Base-by-base conservation (phyloP, 2,329 filamentous ascomycete genomes). In the Macroventuria anomochaeta region DNA sequence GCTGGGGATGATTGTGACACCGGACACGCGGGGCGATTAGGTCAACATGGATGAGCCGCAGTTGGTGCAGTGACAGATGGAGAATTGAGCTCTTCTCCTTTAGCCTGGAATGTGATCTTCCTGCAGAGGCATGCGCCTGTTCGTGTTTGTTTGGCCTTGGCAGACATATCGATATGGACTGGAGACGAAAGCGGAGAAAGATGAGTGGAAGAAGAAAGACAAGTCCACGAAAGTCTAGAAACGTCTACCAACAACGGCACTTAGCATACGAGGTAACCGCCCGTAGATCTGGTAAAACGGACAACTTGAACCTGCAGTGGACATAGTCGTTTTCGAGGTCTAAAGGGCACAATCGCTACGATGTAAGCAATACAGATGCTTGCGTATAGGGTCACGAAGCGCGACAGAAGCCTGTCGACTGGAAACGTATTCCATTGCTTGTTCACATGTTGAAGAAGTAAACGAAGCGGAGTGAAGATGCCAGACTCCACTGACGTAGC, bases 91-190 rank as follows among this genome's bases (percentile, higher is more conserved):
- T 53, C 51, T n/a, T 33, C n/a, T 2, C 51, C 51, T 17, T 23
- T 17, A 11, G 28, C 38, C 8, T 25, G 25, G 20, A 53, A 53
- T 3, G 51, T 29, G 17, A 48, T 43, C 12, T 42, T 43, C 33
- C 39, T 53, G 43, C 51, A 53, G 12, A 53, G n/a, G 33, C 51
- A 53, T 6, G 51, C 26, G 31, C 51, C 51, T 15, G 51, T 53
- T 13, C 43, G 31, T 29, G 15, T 28, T 20, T 43, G 38, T 33
- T 43, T 21, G 10, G 8, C n/a, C 12, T 20, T 10, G 15, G 13
- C 17, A 28, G 38, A 11, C 38, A 48, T 43, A 11, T 3, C 13
- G 25, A 32, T 15, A 6, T 33, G 11, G 23, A 25, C 13, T 33
- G 12, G 40, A 43, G 28, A n/a, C 13, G 15, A 29, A 17, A 13